These are phyloP conservation scores for Cyberlindnera veronae DNA, from an alignment of 805 yeast species.

Conservation along the genomic window DNA sequence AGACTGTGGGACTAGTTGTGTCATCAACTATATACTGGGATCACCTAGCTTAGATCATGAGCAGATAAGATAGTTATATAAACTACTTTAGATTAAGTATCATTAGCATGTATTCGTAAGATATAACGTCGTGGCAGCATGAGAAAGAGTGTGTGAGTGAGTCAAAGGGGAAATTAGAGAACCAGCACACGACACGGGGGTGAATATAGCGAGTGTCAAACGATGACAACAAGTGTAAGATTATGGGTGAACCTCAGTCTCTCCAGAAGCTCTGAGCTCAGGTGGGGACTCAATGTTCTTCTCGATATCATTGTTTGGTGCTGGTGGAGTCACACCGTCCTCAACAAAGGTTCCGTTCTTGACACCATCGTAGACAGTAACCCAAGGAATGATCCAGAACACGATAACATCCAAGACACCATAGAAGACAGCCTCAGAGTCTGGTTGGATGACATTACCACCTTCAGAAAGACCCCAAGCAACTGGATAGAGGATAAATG, in stretches of 20 bases:
- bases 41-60: too few relatives aligned
- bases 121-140: too few relatives aligned
- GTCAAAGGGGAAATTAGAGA: too few relatives aligned
- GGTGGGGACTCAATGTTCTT: conserved; percentile 17
- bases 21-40: too few relatives aligned
- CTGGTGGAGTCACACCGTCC: conserved; percentile 7
- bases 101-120: too few relatives aligned
- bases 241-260: conserved; percentile 33
- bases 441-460: conserved; percentile 52
- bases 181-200: too few relatives aligned
- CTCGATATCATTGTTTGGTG: conserved; percentile 15
- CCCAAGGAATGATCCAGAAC: conserved; percentile 41
- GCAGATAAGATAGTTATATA: too few relatives aligned
- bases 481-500: conserved; percentile 44
- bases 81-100: too few relatives aligned
- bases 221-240: too few relatives aligned
- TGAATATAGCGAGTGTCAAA: too few relatives aligned
- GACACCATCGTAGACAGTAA: conserved; percentile 22
- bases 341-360: conserved; percentile 20
- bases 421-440: conserved; percentile 51
- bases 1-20: too few relatives aligned
- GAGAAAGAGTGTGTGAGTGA: too few relatives aligned
- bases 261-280: conserved; percentile 33
- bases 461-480: conserved; percentile 53
- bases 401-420: conserved; percentile 47